Evolutionary conservation across 2,329 filamentous ascomycete species (phyloP).

Genomic region (Aaosphaeria arxii): DNA sequence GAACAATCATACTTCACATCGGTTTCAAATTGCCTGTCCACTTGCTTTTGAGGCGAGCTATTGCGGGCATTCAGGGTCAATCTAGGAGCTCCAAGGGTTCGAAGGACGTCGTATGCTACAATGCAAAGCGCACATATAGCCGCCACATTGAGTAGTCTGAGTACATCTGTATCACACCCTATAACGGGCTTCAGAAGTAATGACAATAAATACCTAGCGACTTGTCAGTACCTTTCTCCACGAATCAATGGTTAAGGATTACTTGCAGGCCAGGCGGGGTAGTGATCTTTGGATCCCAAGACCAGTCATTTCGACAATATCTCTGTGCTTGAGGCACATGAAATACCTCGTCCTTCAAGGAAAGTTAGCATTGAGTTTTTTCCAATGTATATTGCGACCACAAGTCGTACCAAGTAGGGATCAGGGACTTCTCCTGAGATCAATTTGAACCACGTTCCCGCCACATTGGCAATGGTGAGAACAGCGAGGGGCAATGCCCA

Average conservation of each 20-base stretch:
- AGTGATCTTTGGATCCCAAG: constrained; percentile 97
- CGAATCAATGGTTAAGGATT: constrained; percentile 3
- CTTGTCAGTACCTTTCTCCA: too few species aligned
- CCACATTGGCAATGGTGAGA: constrained; percentile 16
- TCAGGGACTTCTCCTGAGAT: constrained; percentile 52
- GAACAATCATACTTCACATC: constrained; percentile 31
- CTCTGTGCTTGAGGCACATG: constrained; percentile 88
- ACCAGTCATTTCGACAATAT: constrained; percentile 68
- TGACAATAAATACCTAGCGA: constrained; percentile 40
- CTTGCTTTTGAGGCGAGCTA: background rate
- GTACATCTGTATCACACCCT: constrained; percentile 37
- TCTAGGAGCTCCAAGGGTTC: constrained; percentile 5
- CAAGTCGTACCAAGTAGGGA: constrained; percentile 55
- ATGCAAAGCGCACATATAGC: constrained; percentile 37
- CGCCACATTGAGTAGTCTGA: constrained; percentile 39
- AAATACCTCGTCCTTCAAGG: constrained; percentile 72
- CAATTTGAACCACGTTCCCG: constrained; percentile 22
- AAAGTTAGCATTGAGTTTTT: background rate
- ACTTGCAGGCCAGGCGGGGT: constrained; percentile 78
- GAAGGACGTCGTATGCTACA: constrained; percentile 22
- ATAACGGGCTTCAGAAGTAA: constrained; percentile 35
- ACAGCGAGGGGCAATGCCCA: constrained; percentile 23
- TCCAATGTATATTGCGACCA: background rate
- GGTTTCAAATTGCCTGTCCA: background rate
- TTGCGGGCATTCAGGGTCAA: too few species aligned